These are phyloP conservation scores for Tuber indicum DNA, from an alignment of 495 filamentous ascomycete genomes.

Conservation along the genomic window DNA sequence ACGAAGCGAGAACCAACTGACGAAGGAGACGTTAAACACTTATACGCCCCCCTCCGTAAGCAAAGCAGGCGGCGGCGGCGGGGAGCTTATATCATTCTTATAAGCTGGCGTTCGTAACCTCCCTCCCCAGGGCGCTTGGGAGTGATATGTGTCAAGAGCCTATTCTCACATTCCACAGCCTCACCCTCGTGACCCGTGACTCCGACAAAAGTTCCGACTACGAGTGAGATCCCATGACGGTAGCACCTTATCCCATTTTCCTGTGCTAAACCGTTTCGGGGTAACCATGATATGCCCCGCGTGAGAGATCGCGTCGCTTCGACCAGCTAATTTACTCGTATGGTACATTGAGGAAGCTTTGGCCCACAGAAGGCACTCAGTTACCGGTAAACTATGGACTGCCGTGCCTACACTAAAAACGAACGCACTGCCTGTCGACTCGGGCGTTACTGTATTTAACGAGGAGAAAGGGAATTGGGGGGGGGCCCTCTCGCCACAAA, in stretches of 20 bases:
- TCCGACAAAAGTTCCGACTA: not conserved
- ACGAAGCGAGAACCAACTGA: not conserved
- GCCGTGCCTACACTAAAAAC: not conserved
- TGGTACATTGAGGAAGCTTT: not conserved
- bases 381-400: not conserved
- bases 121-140: not conserved
- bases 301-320: not conserved
- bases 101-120: not conserved
- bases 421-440: not conserved
- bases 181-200: constrained; percentile 11
- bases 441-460: not conserved
- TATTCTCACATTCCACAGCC: not conserved
- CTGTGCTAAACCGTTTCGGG: not conserved
- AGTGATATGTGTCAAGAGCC: constrained; percentile 19
- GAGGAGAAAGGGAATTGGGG: not conserved
- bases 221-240: not conserved
- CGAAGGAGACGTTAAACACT: not conserved
- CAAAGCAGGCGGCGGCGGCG: not conserved
- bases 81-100: not conserved
- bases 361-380: not conserved
- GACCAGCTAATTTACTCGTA: not conserved
- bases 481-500: not conserved
- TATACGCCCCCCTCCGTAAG: not conserved
- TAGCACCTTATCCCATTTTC: not conserved
- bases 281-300: not conserved